A percentile compares a stretch with the other conserved stretches of the same genome.
Evolutionary conservation across 176 grass and related monocot genomes (phyloP).

Genomic region (Olyra latifolia): DNA sequence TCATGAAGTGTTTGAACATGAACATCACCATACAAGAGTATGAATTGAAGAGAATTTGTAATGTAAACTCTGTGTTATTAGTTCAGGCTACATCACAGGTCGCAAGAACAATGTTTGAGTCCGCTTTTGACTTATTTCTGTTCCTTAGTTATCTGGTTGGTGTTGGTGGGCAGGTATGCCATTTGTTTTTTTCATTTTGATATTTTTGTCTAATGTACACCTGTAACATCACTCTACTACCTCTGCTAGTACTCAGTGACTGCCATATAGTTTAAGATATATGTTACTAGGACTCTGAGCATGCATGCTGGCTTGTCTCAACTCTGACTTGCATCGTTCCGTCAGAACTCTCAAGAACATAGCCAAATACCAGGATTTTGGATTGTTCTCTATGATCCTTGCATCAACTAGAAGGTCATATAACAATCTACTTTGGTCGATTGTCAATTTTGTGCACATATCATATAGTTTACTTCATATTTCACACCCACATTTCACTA

Average conservation of each 20-base stretch:
- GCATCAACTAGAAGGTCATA: constrained; percentile 7
- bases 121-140: constrained; percentile 82
- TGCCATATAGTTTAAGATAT: constrained; percentile 14
- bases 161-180: constrained; percentile 82
- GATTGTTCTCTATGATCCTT: constrained; percentile 15
- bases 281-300: constrained; percentile 26
- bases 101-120: constrained; percentile 83
- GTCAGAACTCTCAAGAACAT: constrained; percentile 2
- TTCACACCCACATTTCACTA: neutral
- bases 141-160: constrained; percentile 84
- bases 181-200: constrained; percentile 15
- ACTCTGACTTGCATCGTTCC: constrained; percentile 3
- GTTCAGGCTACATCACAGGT: constrained; percentile 84
- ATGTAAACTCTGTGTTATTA: constrained; percentile 67
- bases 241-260: neutral
- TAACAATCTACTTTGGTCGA: neutral
- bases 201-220: constrained; percentile 28
- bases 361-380: neutral
- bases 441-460: constrained; percentile 6
- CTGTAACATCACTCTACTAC: neutral
- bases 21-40: constrained; percentile 35
- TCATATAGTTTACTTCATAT: neutral
- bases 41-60: constrained; percentile 51
- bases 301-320: constrained; percentile 3
- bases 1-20: constrained; percentile 65